Conservation (phyloP, 129 eudicot species). For the Logfia minima region DNA sequence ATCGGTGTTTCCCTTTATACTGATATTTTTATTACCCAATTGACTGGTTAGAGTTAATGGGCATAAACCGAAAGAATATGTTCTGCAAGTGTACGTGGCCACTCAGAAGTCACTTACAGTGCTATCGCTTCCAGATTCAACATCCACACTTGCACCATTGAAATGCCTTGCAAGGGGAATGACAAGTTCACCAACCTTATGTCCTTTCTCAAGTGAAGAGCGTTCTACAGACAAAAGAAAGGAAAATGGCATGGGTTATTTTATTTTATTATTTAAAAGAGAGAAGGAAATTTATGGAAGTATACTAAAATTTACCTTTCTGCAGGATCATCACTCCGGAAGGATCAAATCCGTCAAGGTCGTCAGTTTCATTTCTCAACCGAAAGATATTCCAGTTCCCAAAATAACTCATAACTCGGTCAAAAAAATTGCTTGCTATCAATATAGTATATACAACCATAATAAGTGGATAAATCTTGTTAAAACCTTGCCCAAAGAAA, state of each 20-base stretch:
- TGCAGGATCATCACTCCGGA: conserved; percentile 67
- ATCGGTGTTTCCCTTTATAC: too few relatives aligned
- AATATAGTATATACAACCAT: conserved; percentile 81
- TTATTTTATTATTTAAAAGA: neutral
- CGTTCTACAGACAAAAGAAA: conserved; percentile 51
- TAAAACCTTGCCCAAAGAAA: conserved; percentile 75
- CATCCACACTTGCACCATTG: conserved; percentile 51
- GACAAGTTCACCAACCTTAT: conserved; percentile 83
- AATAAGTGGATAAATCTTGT: conserved; percentile 72
- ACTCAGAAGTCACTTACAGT: conserved; percentile 38
- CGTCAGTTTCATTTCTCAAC: conserved; percentile 53
- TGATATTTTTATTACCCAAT: too few relatives aligned
- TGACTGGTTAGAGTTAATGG: too few relatives aligned
- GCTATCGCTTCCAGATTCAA: conserved; percentile 54
- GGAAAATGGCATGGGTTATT: neutral
- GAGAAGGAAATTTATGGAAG: neutral
- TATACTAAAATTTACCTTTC: conserved; percentile 41
- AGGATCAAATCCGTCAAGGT: conserved; percentile 70
- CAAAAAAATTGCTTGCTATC: conserved; percentile 63
- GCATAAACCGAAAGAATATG: too few relatives aligned
- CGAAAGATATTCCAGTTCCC: conserved; percentile 77
- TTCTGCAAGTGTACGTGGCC: too few relatives aligned
- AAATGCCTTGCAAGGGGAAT: conserved; percentile 87
- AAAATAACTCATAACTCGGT: conserved; percentile 49
- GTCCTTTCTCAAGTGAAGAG: conserved; percentile 82